Base-by-base conservation (phyloP, 129 eudicot species). In the Arctium lappa region DNA sequence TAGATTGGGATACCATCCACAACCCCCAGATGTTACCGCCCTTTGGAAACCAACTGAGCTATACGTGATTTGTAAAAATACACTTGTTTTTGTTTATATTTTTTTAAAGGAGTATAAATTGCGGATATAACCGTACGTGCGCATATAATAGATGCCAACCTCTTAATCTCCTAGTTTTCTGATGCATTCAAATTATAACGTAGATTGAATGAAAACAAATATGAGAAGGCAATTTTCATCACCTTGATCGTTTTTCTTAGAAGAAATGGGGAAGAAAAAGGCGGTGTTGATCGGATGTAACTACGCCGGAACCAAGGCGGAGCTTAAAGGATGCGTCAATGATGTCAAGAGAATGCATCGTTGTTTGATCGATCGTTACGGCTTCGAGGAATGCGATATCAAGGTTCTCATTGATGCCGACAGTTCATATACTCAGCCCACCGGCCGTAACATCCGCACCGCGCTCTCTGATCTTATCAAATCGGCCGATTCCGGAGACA, bases 271-370 rank as follows among this genome's bases (percentile, higher is more conserved):
- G 78, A 94, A 86, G 80, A 91, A 89, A 74, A 84, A 79, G 70
- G 97, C 97, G 6, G 97, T 94, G 53, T 69, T 94, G 78, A 94
- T 94, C 46, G 97, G 98, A 8, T 86, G 92, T 85, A 94, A 89
- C 38, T 94, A 94, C 84, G 79, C 87, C 12, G 97, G 97, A 30
- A 94, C 98, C 5, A 91, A 91, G 80, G 97, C 97, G 2, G 92
- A 91, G 86, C 94, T 94, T 48, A 89, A 83, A 72, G 98, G 98
- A 46, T 94, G 98, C 85, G 86, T 90, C 70, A 94, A 94, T 76
- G 98, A 94, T 29, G 98, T 92, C 39, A 66, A 73, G 62, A 83
- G 88, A 27, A 92, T 94, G 97, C 85, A 88, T 81, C 74, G 79
- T 5, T 91, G 92, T 87, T 42, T 94, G 13, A 60, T 94, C 6